Percentiles rank a stretch among this genome's conserved stretches.
These are phyloP conservation scores for Hygrophila difformis DNA, from an alignment of 257 asterid species.

Conservation along the genomic window DNA sequence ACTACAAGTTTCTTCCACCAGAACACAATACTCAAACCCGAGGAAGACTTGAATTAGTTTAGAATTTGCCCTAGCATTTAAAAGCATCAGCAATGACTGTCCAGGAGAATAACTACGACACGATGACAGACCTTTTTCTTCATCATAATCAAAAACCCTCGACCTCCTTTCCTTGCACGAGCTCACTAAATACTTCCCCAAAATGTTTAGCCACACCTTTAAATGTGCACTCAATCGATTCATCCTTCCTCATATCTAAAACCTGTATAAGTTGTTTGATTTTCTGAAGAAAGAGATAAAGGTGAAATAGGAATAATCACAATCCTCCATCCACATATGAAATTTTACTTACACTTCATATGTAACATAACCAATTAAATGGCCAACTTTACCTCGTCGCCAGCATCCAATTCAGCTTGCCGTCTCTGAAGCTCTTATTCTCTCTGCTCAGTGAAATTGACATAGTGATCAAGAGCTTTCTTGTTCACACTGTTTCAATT, in stretches of 20 bases:
- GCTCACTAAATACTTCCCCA: constrained; percentile 93
- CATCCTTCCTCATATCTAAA: constrained; percentile 97
- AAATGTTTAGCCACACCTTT: constrained; percentile 97
- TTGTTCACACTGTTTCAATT: constrained; percentile 87
- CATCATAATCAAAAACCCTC: constrained; percentile 86
- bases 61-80: too few relatives aligned
- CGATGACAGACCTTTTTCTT: constrained; percentile 76
- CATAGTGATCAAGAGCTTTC: constrained; percentile 96
- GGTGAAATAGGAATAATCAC: constrained; percentile 13
- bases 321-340: constrained; percentile 10
- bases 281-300: constrained; percentile 46
- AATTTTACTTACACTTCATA: constrained; percentile 5
- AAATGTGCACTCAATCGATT: constrained; percentile 95
- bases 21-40: too few relatives aligned
- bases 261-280: constrained; percentile 88
- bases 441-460: constrained; percentile 91
- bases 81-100: neutral
- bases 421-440: constrained; percentile 93
- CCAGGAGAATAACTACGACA: constrained; percentile 3
- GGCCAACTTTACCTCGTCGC: constrained; percentile 68
- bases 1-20: too few relatives aligned
- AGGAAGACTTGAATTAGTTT: too few relatives aligned
- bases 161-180: constrained; percentile 99
- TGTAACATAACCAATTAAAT: constrained; percentile 12
- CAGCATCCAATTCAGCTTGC: constrained; percentile 94